These are phyloP conservation scores for Sphagnum magellanicum DNA, from an alignment of 228 moss, liverwort and hornwort species.

Conservation along the genomic window DNA sequence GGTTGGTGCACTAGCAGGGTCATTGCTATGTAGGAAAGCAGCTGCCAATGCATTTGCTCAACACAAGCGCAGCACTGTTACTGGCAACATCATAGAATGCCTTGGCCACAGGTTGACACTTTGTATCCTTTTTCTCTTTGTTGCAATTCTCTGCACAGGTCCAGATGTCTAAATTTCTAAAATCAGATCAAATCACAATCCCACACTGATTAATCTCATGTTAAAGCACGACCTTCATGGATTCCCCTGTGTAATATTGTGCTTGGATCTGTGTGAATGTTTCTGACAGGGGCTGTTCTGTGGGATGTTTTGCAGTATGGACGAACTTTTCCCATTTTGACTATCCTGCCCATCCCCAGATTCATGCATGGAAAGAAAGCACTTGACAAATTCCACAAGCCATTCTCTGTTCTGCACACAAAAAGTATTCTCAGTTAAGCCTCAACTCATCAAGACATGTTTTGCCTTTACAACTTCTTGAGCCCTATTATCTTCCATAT, in stretches of 20 bases:
- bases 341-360: constrained; percentile 11
- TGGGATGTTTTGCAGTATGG: constrained; percentile 60
- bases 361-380: constrained; percentile 7
- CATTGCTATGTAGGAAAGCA: constrained; percentile 67
- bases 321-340: constrained; percentile 74
- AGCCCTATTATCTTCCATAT: no score
- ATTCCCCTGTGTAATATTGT: not conserved
- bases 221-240: not conserved
- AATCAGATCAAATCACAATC: not conserved
- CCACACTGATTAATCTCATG: not conserved
- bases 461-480: no score
- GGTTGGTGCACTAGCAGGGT: constrained; percentile 77
- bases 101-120: constrained; percentile 61
- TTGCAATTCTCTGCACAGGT: not conserved
- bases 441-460: no score
- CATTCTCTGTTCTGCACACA: no score
- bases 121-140: not conserved
- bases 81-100: constrained; percentile 77
- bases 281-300: not conserved
- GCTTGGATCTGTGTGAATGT: not conserved
- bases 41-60: constrained; percentile 77
- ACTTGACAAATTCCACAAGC: no score
- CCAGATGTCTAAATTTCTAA: not conserved
- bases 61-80: constrained; percentile 78
- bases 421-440: no score